Evolutionary conservation across 768 basidiomycete genomes (phyloP).

Genomic region (Trametes coccinea): DNA sequence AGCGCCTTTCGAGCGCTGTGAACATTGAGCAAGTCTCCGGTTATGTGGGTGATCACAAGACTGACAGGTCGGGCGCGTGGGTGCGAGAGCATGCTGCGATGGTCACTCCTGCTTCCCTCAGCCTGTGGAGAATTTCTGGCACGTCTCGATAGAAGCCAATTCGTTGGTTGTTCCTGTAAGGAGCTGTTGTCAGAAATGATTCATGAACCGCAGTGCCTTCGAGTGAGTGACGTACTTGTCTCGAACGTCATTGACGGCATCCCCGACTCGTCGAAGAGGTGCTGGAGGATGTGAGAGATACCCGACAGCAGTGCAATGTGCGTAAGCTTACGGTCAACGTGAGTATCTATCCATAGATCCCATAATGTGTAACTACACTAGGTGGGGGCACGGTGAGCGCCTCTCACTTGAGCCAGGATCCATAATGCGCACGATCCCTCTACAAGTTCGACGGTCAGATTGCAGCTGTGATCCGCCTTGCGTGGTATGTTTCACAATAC

Average conservation of each 20-base stretch:
- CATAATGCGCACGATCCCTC: too few species aligned
- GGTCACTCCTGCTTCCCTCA: slow-evolving; percentile 48
- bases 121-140: slow-evolving; percentile 63
- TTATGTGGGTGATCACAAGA: not conserved
- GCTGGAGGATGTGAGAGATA: slow-evolving; percentile 32
- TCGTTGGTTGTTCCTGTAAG: slow-evolving; percentile 47
- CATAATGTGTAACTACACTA: slow-evolving; percentile 74
- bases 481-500: too few species aligned
- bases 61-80: slow-evolving; percentile 61
- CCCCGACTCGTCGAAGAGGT: slow-evolving; percentile 51
- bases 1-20: slow-evolving; percentile 76
- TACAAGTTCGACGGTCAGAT: too few species aligned
- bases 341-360: slow-evolving; percentile 86
- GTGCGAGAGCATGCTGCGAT: slow-evolving; percentile 81
- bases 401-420: too few species aligned
- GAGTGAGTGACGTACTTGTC: slow-evolving; percentile 41
- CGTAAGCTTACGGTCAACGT: slow-evolving; percentile 51
- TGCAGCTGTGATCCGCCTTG: too few species aligned
- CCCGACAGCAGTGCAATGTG: too few species aligned
- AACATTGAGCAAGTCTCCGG: not conserved
- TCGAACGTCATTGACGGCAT: slow-evolving; percentile 48
- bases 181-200: not conserved
- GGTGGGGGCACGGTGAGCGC: not conserved
- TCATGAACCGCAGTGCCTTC: not conserved
- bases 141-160: slow-evolving; percentile 80